Percentiles rank a stretch among this genome's conserved stretches.
phyloP scores from a whole-genome alignment of 352 stramenopile species.

The Pythium scleroteichum region DNA sequence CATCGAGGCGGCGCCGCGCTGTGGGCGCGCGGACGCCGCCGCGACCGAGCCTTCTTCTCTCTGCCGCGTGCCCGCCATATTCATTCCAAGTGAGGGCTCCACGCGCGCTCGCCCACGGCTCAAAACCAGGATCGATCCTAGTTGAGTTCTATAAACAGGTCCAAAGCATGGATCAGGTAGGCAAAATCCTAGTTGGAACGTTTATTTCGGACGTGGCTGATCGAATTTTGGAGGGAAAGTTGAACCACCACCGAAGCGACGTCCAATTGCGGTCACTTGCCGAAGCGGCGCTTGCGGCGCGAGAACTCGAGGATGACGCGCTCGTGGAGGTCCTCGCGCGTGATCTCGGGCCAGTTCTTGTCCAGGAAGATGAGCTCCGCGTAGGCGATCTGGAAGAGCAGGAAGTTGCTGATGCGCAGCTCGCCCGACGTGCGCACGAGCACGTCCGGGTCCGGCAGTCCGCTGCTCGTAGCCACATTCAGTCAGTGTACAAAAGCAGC shows the following conservation, averaged over 20 bases:
- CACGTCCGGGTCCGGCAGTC: slow-evolving; percentile 91
- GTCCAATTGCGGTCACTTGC: no score
- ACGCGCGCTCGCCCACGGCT: slow-evolving; percentile 9
- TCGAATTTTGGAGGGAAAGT: slow-evolving; percentile 28
- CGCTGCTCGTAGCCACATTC: no score
- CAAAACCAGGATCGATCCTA: slow-evolving; percentile 18
- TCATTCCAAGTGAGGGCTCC: slow-evolving; percentile 12
- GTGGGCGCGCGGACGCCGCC: neutral
- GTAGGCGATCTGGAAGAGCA: slow-evolving; percentile 96
- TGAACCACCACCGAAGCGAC: slow-evolving; percentile 3
- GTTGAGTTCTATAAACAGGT: slow-evolving; percentile 5
- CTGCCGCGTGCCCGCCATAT: slow-evolving; percentile 18
- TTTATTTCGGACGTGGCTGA: neutral
- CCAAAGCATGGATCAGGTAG: neutral
- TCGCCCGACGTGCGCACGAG: slow-evolving; percentile 96
- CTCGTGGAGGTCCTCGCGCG: slow-evolving; percentile 68
- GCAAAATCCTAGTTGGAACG: neutral
- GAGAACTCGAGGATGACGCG: slow-evolving; percentile 89
- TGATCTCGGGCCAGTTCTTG: slow-evolving; percentile 96
- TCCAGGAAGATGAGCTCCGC: slow-evolving; percentile 94
- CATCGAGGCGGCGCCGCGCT: neutral
- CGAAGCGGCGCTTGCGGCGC: slow-evolving; percentile 86
- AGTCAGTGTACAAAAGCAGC: no score
- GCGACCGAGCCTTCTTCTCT: slow-evolving; percentile 1
- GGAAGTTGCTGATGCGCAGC: slow-evolving; percentile 95